Percentiles rank a stretch among this genome's conserved stretches.
phyloP scores from a whole-genome alignment of 176 grass and related monocot genomes.

The Carex littledalei region DNA sequence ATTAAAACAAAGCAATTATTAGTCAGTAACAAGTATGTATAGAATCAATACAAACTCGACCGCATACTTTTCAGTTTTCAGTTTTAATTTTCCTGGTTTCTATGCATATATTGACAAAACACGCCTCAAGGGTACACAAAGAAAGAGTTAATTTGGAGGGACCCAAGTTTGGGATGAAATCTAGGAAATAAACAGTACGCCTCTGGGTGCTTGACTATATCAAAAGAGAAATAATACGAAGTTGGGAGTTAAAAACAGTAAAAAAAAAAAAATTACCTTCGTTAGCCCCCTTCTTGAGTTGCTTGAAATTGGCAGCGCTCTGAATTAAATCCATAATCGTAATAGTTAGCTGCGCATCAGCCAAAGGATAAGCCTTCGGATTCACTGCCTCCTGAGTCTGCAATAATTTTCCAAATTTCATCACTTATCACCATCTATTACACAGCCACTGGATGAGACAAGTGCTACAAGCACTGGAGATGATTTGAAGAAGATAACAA shows the following conservation, averaged over 20 bases:
- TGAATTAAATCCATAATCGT: constrained; percentile 69
- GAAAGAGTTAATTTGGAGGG: too few relatives aligned
- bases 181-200: too few relatives aligned
- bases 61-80: too few relatives aligned
- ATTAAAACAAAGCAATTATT: neutral
- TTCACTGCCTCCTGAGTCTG: constrained; percentile 73
- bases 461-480: too few relatives aligned
- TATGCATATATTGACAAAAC: too few relatives aligned
- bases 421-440: neutral
- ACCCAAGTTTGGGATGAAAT: too few relatives aligned
- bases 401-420: neutral
- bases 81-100: too few relatives aligned
- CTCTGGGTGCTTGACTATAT: neutral
- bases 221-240: neutral
- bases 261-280: constrained; percentile 35
- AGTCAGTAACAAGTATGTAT: neutral
- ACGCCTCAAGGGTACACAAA: too few relatives aligned
- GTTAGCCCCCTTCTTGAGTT: constrained; percentile 89
- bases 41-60: neutral
- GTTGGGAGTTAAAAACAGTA: neutral
- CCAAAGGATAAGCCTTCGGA: constrained; percentile 83
- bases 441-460: too few relatives aligned
- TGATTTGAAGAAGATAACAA: too few relatives aligned
- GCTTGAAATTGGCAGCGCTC: constrained; percentile 80
- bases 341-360: constrained; percentile 61